Base-by-base conservation (phyloP, 2,329 filamentous ascomycete genomes). In the Lithohypha guttulata region DNA sequence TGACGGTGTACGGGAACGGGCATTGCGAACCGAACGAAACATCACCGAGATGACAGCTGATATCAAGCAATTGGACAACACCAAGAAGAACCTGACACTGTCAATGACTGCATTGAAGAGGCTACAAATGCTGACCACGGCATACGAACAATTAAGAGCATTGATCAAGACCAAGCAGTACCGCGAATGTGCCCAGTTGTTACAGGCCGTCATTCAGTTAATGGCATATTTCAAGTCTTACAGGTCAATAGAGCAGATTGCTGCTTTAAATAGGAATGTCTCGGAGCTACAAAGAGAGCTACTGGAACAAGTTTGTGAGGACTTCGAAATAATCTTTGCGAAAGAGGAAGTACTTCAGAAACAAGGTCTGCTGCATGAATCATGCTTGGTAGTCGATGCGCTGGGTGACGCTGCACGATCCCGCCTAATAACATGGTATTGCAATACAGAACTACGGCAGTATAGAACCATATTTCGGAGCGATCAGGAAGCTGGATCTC, bases 211-310 rank as follows among this genome's bases (percentile, higher is more conserved):
- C 21, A 75, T 98, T 42, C 91, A 98, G 71, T 77, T 98, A 31
- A 95, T 96, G 83, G 84, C 84, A 50, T 87, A 98, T 63, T 98
- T 98, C 72, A 93, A 94, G 65, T 93, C 84, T 61, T 98, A 96
- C 60, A 73, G 91, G 43, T 94, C 86, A 52, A 96, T 98, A 52
- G 89, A 96, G 58, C 91, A 98, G 69, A 96, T 98, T 57, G 91
- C 91, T 19, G 83, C 83, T 1, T 69, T 98, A 47, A 93, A 85
- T 56, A 78, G 85, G 36, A 93, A 93, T 53, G 91, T 98, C 23
- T 81, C 86, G 4, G 91, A 96, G 53, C 70, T 98, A 47, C 91
- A 98, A 64, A 71, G 87, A 44, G 87, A 95, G 59, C 65, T 98
- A 42, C 66, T 95, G 42, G 91, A 98, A 64, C 91, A 98, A 62